Evolutionary conservation across 495 filamentous ascomycete species (phyloP).

Genomic region (Penicillium antarcticum): DNA sequence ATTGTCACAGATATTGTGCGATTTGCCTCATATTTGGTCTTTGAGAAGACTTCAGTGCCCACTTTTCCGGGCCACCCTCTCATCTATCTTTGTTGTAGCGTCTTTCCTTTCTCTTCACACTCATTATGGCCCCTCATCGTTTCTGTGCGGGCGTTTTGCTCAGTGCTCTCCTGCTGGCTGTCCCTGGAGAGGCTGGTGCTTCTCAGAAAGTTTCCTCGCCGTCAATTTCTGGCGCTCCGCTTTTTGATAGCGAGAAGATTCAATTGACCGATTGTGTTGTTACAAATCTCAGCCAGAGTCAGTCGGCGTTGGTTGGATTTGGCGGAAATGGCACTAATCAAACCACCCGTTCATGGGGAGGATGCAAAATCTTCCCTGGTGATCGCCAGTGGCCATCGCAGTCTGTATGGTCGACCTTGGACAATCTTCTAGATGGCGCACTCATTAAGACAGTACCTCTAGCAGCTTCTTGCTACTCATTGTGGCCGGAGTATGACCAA

Average conservation of each 20-base stretch:
- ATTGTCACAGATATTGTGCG: neutral
- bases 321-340: constrained; percentile 11
- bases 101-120: neutral
- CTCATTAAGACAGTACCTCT: constrained; percentile 55
- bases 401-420: constrained; percentile 40
- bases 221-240: constrained; percentile 18
- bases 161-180: constrained; percentile 8
- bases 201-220: constrained; percentile 7
- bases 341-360: neutral
- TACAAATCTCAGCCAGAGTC: constrained; percentile 24
- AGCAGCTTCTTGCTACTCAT: constrained; percentile 52
- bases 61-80: constrained; percentile 2
- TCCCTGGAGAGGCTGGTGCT: constrained; percentile 7
- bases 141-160: constrained; percentile 5
- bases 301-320: constrained; percentile 19
- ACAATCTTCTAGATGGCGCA: constrained; percentile 44
- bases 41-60: constrained; percentile 6
- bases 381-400: constrained; percentile 42
- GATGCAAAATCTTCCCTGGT: constrained; percentile 53
- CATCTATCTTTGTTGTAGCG: constrained; percentile 2
- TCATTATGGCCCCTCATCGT: constrained; percentile 12
- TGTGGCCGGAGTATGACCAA: constrained; percentile 44
- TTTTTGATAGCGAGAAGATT: constrained; percentile 38
- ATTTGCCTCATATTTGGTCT: too few relatives aligned
- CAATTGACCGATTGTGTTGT: constrained; percentile 42